Evolutionary conservation across 495 filamentous ascomycete species (phyloP).

Genomic region (Neurospora sp.): DNA sequence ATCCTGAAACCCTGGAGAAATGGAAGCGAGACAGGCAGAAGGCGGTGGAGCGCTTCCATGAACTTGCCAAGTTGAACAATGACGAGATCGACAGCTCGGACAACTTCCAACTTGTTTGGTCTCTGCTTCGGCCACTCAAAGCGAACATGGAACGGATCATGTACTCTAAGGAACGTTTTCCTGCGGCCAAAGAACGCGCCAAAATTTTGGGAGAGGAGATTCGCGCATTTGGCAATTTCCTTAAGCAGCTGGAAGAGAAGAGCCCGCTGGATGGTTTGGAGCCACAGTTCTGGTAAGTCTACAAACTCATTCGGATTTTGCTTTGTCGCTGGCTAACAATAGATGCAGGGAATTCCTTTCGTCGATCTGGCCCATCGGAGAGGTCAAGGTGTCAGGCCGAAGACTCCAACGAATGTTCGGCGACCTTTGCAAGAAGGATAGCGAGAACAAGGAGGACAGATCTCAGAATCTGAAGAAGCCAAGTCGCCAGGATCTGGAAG

Average conservation of each 20-base stretch:
- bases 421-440: conserved; percentile 26
- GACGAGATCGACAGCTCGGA: conserved; percentile 24
- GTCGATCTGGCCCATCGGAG: conserved; percentile 32
- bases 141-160: conserved; percentile 32
- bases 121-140: conserved; percentile 35
- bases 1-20: conserved; percentile 24
- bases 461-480: conserved; percentile 6
- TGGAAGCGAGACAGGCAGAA: conserved; percentile 23
- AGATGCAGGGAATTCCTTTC: conserved; percentile 25
- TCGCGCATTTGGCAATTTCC: conserved; percentile 35
- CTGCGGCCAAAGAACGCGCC: conserved; percentile 34
- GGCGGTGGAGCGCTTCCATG: conserved; percentile 25
- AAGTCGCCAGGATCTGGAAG: conserved; percentile 21
- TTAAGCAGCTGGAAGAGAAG: conserved; percentile 29
- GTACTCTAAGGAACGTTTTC: conserved; percentile 32
- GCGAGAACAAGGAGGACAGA: conserved; percentile 15
- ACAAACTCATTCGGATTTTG: not conserved
- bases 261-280: conserved; percentile 29
- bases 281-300: conserved; percentile 36
- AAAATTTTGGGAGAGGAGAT: conserved; percentile 37
- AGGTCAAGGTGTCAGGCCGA: conserved; percentile 26
- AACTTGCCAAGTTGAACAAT: conserved; percentile 21
- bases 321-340: conserved; percentile 7
- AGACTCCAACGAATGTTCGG: conserved; percentile 39
- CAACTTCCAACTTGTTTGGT: conserved; percentile 30